A percentile compares a stretch with the other conserved stretches of the same genome.
These are phyloP conservation scores for Backusella liffmaniae DNA, from an alignment of 192 early-diverging fungal genomes.

Conservation along the genomic window DNA sequence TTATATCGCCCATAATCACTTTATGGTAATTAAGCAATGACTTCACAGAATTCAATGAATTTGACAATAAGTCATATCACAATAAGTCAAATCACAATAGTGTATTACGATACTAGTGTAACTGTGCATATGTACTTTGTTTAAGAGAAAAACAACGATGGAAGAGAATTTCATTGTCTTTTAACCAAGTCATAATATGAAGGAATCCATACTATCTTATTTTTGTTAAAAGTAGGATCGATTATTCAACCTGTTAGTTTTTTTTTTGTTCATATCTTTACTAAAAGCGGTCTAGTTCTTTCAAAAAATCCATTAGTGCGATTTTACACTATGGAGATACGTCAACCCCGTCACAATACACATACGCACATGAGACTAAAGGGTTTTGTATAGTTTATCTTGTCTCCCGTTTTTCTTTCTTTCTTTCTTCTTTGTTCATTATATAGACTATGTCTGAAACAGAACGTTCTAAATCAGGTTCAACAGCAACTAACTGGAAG, in stretches of 20 bases:
- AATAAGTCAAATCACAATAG: too few species aligned
- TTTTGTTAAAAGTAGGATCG: background rate
- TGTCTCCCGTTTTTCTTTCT: background rate
- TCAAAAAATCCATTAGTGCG: too few species aligned
- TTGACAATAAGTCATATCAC: too few species aligned
- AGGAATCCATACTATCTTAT: background rate
- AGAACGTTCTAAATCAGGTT: background rate
- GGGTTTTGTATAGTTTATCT: background rate
- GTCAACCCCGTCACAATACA: background rate
- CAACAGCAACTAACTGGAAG: background rate
- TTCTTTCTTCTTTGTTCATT: background rate
- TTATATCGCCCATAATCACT: background rate
- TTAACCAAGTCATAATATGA: too few species aligned
- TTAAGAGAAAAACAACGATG: background rate
- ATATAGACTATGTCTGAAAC: background rate
- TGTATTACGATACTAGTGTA: too few species aligned
- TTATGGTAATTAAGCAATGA: too few species aligned
- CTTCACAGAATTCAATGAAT: too few species aligned
- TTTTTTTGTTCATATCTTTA: too few species aligned
- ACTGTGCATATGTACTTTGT: background rate
- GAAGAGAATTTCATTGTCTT: background rate
- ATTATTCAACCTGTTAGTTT: background rate
- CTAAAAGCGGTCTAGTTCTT: too few species aligned
- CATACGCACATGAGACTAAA: background rate
- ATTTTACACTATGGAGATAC: background rate